phyloP scores from a whole-genome alignment of 2,329 filamentous ascomycete species.

The Cladosporium velox region DNA sequence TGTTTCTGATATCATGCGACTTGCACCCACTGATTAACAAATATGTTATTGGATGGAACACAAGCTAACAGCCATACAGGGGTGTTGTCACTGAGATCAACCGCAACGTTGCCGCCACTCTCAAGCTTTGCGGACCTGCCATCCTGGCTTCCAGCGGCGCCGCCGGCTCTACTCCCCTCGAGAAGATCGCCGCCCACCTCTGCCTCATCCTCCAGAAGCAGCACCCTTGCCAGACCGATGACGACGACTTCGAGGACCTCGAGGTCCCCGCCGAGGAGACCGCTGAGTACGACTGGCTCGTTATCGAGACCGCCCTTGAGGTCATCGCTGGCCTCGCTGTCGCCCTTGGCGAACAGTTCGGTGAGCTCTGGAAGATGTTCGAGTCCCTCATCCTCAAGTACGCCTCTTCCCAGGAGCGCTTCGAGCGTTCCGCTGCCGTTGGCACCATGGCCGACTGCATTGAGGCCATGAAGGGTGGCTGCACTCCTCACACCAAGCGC shows the following conservation, averaged over 20 bases:
- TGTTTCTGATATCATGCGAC: slow-evolving; percentile 50
- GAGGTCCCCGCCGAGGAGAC: slow-evolving; percentile 69
- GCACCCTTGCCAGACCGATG: slow-evolving; percentile 90
- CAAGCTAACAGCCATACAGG: slow-evolving; percentile 51
- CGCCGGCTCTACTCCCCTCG: slow-evolving; percentile 47
- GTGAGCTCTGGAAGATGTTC: slow-evolving; percentile 92
- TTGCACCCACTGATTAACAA: slow-evolving; percentile 11
- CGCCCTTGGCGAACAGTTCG: slow-evolving; percentile 78
- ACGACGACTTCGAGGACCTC: slow-evolving; percentile 77
- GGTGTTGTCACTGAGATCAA: slow-evolving; percentile 92
- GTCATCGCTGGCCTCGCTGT: slow-evolving; percentile 81
- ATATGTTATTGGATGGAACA: slow-evolving; percentile 41
- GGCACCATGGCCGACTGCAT: slow-evolving; percentile 91
- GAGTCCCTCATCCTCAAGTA: slow-evolving; percentile 90
- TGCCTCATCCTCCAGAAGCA: slow-evolving; percentile 81
- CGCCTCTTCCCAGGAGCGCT: slow-evolving; percentile 78
- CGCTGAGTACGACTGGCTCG: slow-evolving; percentile 96
- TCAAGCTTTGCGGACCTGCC: slow-evolving; percentile 87
- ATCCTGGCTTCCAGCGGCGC: slow-evolving; percentile 69
- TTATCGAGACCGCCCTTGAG: slow-evolving; percentile 91
- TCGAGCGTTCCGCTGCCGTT: slow-evolving; percentile 86
- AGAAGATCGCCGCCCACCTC: slow-evolving; percentile 72
- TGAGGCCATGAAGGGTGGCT: slow-evolving; percentile 76
- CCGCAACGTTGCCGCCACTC: slow-evolving; percentile 83
- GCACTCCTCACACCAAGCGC: slow-evolving; percentile 75